A percentile compares a stretch with the other conserved stretches of the same genome.
Evolutionary conservation across 192 early-diverging fungal species (phyloP).

Genomic region (Coemansia sp.): DNA sequence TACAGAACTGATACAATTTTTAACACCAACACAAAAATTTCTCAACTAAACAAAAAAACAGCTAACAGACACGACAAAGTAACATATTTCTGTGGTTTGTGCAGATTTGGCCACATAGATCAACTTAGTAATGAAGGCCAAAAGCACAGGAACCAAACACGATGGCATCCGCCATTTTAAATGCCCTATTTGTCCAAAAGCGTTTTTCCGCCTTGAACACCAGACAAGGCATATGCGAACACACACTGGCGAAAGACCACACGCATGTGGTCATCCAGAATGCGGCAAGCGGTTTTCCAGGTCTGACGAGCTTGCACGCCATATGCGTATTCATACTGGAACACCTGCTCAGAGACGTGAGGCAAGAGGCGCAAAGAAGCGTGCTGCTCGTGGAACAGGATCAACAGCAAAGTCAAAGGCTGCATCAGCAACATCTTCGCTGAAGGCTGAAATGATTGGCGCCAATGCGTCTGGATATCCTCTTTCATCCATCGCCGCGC

Average conservation of each 20-base stretch:
- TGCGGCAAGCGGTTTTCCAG: conserved; percentile 80
- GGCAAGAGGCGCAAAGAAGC: conserved; percentile 35
- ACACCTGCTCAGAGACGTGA: conserved; percentile 44
- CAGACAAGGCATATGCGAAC: conserved; percentile 79
- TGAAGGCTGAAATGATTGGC: neutral
- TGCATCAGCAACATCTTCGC: neutral
- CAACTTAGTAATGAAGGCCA: conserved; percentile 23
- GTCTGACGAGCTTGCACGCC: conserved; percentile 76
- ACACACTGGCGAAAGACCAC: conserved; percentile 84
- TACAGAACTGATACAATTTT: no score
- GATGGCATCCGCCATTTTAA: conserved; percentile 61
- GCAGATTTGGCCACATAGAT: neutral
- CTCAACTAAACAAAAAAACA: no score
- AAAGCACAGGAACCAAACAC: conserved; percentile 44
- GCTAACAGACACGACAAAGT: no score
- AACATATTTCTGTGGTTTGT: neutral
- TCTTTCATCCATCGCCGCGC: conserved; percentile 8
- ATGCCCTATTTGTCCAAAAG: conserved; percentile 71
- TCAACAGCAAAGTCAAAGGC: neutral
- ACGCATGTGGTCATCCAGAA: conserved; percentile 70
- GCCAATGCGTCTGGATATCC: neutral
- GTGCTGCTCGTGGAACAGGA: conserved; percentile 26
- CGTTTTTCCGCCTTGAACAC: conserved; percentile 75
- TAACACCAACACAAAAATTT: neutral
- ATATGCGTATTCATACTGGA: conserved; percentile 56